These are phyloP conservation scores for Acer negundo DNA, from an alignment of 345 rosid genomes.

Conservation along the genomic window DNA sequence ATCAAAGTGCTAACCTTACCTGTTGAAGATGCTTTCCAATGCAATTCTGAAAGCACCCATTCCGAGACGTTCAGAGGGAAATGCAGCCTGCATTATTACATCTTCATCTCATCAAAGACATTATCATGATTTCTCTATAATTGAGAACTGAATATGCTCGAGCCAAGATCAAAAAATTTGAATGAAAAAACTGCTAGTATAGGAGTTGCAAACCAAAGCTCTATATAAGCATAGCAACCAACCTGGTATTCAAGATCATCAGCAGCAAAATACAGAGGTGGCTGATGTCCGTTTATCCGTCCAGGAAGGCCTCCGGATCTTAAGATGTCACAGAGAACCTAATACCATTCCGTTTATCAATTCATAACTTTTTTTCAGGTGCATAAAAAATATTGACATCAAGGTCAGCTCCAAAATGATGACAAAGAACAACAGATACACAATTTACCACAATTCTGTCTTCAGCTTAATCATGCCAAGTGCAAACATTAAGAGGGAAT, in stretches of 20 bases:
- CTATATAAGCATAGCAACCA: constrained; percentile 13
- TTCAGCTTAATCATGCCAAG: neutral
- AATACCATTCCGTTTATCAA: constrained; percentile 13
- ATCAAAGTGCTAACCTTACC: constrained; percentile 24
- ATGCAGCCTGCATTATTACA: constrained; percentile 39
- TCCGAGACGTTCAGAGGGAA: constrained; percentile 46
- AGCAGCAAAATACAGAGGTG: constrained; percentile 48
- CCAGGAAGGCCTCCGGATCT: constrained; percentile 47
- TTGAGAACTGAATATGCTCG: constrained; percentile 5
- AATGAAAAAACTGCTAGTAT: neutral
- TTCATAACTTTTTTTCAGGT: constrained; percentile 1
- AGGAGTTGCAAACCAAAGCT: neutral
- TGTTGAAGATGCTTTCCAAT: constrained; percentile 45
- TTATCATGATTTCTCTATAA: neutral
- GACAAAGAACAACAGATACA: neutral
- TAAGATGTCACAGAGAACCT: constrained; percentile 53
- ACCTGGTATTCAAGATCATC: constrained; percentile 61
- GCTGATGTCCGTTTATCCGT: constrained; percentile 33
- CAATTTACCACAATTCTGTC: neutral
- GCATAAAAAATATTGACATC: neutral
- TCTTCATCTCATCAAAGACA: neutral
- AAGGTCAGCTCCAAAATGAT: neutral
- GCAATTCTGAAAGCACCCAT: constrained; percentile 58
- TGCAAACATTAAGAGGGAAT: neutral
- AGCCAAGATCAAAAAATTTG: neutral